Evolutionary conservation across 2,329 filamentous ascomycete genomes (phyloP).

Genomic region (Cercospora sp.): DNA sequence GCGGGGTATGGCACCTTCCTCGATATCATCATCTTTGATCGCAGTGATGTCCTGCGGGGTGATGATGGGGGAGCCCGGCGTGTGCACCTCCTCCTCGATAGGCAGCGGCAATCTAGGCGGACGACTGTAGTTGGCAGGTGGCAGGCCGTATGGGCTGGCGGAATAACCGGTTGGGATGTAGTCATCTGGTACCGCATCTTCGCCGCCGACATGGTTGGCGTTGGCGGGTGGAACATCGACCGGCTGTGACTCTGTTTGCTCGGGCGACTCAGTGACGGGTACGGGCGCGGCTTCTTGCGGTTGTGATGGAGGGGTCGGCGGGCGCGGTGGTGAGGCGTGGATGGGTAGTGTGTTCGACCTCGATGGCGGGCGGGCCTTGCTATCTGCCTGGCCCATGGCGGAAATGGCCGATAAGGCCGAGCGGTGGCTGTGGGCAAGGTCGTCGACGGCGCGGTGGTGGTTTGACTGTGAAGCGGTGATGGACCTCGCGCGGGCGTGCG

Average conservation of each 20-base stretch:
- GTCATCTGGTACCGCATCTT: slow-evolving; percentile 24
- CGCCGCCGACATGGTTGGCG: slow-evolving; percentile 20
- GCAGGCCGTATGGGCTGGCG: slow-evolving; percentile 40
- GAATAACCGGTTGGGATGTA: slow-evolving; percentile 30
- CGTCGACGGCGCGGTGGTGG: slow-evolving; percentile 18
- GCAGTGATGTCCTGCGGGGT: slow-evolving; percentile 64
- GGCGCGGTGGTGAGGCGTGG: slow-evolving; percentile 21
- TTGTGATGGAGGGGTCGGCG: slow-evolving; percentile 13
- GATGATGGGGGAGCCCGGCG: slow-evolving; percentile 86
- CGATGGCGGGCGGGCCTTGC: slow-evolving; percentile 27
- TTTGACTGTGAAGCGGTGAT: slow-evolving; percentile 28
- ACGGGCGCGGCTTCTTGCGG: slow-evolving; percentile 22
- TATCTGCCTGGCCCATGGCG: slow-evolving; percentile 32
- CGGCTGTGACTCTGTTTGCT: slow-evolving; percentile 38
- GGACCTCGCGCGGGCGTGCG: slow-evolving; percentile 34
- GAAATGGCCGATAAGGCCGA: slow-evolving; percentile 14
- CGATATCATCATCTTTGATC: slow-evolving; percentile 47
- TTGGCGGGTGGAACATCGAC: slow-evolving; percentile 40
- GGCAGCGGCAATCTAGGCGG: slow-evolving; percentile 88
- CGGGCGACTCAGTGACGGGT: slow-evolving; percentile 8
- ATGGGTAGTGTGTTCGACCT: slow-evolving; percentile 30
- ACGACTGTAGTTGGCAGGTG: slow-evolving; percentile 54
- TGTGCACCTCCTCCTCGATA: slow-evolving; percentile 87
- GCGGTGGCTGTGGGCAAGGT: slow-evolving; percentile 19
- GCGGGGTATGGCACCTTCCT: slow-evolving; percentile 54